These are phyloP conservation scores for Lentinula guzmanii DNA, from an alignment of 768 basidiomycete species.

Conservation along the genomic window DNA sequence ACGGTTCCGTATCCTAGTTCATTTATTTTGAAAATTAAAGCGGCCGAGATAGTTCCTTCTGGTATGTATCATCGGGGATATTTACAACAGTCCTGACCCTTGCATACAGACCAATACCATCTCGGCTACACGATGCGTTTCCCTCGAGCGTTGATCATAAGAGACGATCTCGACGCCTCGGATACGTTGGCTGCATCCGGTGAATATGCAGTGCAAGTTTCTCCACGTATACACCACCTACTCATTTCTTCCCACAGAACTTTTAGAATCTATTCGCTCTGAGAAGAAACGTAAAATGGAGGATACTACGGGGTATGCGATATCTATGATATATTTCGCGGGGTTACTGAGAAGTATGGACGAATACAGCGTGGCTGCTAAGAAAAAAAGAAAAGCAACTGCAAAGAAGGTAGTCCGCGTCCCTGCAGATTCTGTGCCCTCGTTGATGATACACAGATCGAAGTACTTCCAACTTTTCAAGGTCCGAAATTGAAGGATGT, in stretches of 20 bases:
- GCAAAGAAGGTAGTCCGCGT: conserved; percentile 38
- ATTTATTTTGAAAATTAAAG: conserved; percentile 91
- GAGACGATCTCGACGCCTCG: conserved; percentile 67
- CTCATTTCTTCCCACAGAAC: conserved; percentile 27
- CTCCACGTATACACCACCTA: neutral
- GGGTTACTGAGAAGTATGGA: neutral
- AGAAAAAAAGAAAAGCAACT: conserved; percentile 56
- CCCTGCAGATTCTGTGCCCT: neutral
- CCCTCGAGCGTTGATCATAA: conserved; percentile 75
- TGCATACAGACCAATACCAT: conserved; percentile 67
- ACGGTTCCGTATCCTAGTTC: conserved; percentile 47
- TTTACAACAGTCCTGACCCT: neutral
- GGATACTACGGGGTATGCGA: conserved; percentile 42
- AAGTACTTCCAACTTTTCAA: conserved; percentile 21
- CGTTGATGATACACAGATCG: conserved; percentile 16
- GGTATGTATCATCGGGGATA: conserved; percentile 32
- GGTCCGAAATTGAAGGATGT: conserved; percentile 57
- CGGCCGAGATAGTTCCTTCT: conserved; percentile 79
- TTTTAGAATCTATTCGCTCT: conserved; percentile 54
- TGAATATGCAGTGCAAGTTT: conserved; percentile 16
- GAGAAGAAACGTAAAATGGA: conserved; percentile 77
- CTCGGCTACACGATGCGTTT: conserved; percentile 91
- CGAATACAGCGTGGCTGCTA: conserved; percentile 28
- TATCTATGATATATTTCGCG: neutral
- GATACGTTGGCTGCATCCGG: conserved; percentile 74